Evolutionary conservation across 2,329 filamentous ascomycete species (phyloP).

Genomic region (Pseudocercospora macadamiae): DNA sequence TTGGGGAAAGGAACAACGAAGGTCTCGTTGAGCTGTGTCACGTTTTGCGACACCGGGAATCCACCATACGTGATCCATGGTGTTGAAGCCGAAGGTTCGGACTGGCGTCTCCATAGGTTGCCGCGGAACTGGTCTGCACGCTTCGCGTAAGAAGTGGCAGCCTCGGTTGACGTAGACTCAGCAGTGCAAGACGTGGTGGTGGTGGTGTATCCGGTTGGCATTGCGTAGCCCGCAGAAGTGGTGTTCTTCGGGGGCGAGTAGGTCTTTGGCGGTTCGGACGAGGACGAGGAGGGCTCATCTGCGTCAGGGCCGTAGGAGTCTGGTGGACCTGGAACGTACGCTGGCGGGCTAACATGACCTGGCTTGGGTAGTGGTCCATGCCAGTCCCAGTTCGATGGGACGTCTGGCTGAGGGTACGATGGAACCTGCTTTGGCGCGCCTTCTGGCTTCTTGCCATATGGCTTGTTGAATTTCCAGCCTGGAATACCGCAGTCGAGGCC

Average conservation of each 20-base stretch:
- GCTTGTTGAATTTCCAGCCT: constrained; percentile 7
- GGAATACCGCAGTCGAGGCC: constrained; percentile 6
- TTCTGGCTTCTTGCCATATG: constrained; percentile 7
- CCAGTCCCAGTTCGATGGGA: constrained; percentile 7
- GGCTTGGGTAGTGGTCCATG: neutral
- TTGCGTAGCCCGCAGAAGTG: neutral
- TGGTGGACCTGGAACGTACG: neutral
- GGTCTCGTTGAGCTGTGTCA: constrained; percentile 17
- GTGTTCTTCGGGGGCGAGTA: constrained; percentile 2
- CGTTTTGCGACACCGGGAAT: constrained; percentile 15
- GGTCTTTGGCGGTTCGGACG: neutral
- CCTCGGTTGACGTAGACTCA: neutral
- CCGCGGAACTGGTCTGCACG: constrained; percentile 2
- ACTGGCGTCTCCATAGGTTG: constrained; percentile 1
- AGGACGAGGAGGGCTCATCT: too few species aligned
- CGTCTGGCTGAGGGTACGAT: neutral
- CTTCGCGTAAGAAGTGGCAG: neutral
- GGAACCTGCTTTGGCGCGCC: neutral
- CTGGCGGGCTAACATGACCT: neutral
- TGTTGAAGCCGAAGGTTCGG: neutral
- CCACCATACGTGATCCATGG: constrained; percentile 16
- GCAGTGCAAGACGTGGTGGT: constrained; percentile 1
- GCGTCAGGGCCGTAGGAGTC: constrained; percentile 4
- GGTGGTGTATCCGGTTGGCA: neutral
- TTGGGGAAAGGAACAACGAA: constrained; percentile 16